phyloP scores from a whole-genome alignment of 768 basidiomycete genomes.

The Pisolithus orientalis region DNA sequence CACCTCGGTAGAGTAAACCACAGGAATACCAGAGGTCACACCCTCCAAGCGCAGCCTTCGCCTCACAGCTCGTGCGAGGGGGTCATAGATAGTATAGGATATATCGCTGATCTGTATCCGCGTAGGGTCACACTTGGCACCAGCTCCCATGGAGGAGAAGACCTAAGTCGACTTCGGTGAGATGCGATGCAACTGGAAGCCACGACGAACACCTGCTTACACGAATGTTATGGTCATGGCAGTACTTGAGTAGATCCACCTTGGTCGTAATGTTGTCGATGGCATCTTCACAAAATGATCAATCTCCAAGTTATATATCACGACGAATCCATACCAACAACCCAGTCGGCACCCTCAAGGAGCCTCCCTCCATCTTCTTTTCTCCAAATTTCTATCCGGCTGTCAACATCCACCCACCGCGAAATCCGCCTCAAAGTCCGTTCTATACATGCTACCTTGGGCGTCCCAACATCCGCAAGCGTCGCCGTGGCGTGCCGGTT shows the following conservation, averaged over 20 bases:
- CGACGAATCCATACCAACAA: constrained; percentile 56
- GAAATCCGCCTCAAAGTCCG: constrained; percentile 64
- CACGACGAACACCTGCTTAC: constrained; percentile 31
- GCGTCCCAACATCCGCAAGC: constrained; percentile 85
- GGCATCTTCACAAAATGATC: constrained; percentile 52
- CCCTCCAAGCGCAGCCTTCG: constrained; percentile 61
- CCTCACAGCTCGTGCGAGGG: constrained; percentile 87
- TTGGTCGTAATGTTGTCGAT: constrained; percentile 98
- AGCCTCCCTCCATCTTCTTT: constrained; percentile 71
- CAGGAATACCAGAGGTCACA: constrained; percentile 66
- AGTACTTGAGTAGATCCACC: constrained; percentile 88
- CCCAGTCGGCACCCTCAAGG: constrained; percentile 88
- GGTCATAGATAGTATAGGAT: constrained; percentile 88
- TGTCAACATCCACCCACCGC: constrained; percentile 84
- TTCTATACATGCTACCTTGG: constrained; percentile 81
- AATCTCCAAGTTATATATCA: constrained; percentile 1
- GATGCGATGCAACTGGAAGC: background rate
- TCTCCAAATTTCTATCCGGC: constrained; percentile 78
- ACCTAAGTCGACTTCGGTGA: constrained; percentile 39
- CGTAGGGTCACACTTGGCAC: constrained; percentile 92
- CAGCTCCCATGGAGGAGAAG: constrained; percentile 96
- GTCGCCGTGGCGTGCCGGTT: constrained; percentile 92
- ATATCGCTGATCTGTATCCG: constrained; percentile 95
- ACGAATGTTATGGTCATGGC: constrained; percentile 73
- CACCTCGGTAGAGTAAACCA: constrained; percentile 94